Evolutionary conservation across 2,329 filamentous ascomycete genomes (phyloP).

Genomic region (Penicillium italicum): DNA sequence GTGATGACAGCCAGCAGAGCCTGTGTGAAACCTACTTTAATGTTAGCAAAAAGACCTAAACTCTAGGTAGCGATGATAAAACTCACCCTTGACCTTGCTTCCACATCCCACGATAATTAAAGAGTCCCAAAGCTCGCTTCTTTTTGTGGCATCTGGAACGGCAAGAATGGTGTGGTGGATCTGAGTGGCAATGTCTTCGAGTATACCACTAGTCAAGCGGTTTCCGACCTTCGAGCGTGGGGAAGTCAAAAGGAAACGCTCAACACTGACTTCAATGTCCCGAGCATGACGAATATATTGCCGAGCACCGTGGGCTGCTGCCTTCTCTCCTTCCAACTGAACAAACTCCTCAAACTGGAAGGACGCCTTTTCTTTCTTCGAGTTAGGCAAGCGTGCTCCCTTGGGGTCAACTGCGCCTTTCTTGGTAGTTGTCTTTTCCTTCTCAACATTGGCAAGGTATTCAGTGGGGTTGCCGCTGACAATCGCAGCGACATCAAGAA

Average conservation of each 20-base stretch:
- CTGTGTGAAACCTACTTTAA: slow-evolving; percentile 71
- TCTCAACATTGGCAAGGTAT: slow-evolving; percentile 60
- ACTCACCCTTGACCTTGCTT: slow-evolving; percentile 57
- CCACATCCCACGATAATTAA: slow-evolving; percentile 91
- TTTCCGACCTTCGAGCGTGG: slow-evolving; percentile 33
- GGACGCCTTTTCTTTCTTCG: slow-evolving; percentile 55
- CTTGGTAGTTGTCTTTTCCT: slow-evolving; percentile 56
- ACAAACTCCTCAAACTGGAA: slow-evolving; percentile 61
- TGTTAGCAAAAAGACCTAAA: slow-evolving; percentile 4
- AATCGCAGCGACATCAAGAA: slow-evolving; percentile 63
- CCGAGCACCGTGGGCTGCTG: slow-evolving; percentile 46
- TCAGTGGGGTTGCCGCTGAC: slow-evolving; percentile 63
- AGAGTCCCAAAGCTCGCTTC: slow-evolving; percentile 85
- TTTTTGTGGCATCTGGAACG: slow-evolving; percentile 79
- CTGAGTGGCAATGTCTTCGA: slow-evolving; percentile 78
- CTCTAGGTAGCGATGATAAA: not conserved
- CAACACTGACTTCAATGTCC: slow-evolving; percentile 61
- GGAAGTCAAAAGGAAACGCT: slow-evolving; percentile 59
- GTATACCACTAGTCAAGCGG: slow-evolving; percentile 56
- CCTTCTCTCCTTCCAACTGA: slow-evolving; percentile 53
- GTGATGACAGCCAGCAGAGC: slow-evolving; percentile 76
- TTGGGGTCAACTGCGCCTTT: slow-evolving; percentile 50
- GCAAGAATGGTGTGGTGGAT: slow-evolving; percentile 80
- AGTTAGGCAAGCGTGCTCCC: slow-evolving; percentile 54
- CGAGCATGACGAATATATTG: slow-evolving; percentile 51